Base-by-base conservation (phyloP, 2,329 filamentous ascomycete genomes). In the Exophiala bonariae region DNA sequence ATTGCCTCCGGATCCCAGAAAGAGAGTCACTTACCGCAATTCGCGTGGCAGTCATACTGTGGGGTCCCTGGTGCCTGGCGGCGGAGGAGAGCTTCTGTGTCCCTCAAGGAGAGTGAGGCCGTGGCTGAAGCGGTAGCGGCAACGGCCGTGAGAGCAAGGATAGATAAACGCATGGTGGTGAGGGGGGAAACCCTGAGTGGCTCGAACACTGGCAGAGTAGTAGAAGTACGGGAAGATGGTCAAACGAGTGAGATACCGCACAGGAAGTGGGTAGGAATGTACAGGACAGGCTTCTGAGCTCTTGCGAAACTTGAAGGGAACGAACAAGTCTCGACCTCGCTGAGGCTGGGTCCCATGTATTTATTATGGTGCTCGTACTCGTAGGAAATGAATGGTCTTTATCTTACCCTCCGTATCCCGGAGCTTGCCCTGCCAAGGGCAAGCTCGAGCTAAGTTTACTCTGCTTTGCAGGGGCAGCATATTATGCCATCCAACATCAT, bases 21-120 rank as follows among this genome's bases (percentile, higher is more conserved):
- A n/a, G n/a, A n/a, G 23, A 6, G 23, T 26, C 8, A 50, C 58
- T 26, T 57, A 68, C 65, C 65, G 47, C 65, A 68, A 41, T 63
- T 56, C 8, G 59, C 58, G 40, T 67, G 65, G 22, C 65, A 67
- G 2, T 67, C 57, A 41, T 67, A 67, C n/a, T 60, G 49, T 3
- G 62, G 60, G 18, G 59, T 63, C 5, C 61, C 64, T 1, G 60
- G 61, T 14, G 37, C 54, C 38, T 56, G 58, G 23, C 54, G 42
- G 11, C 44, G 50, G 6, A 41, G 28, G 4, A 57, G 37, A 33
- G 52, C 43, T 16, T 51, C 45, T 17, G 20, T 26, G 3, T 41
- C 43, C 7, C 49, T 49, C 33, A 41, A 54, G 9, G 41, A 23
- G 16, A 57, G 44, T n/a, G 49, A 47, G 23, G 45, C 38, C 17